Evolutionary conservation across 371 early-diverging fungal species (phyloP), one percentile per base, ranked within the genome.

Genomic region (Chytridium lagenaria): DNA sequence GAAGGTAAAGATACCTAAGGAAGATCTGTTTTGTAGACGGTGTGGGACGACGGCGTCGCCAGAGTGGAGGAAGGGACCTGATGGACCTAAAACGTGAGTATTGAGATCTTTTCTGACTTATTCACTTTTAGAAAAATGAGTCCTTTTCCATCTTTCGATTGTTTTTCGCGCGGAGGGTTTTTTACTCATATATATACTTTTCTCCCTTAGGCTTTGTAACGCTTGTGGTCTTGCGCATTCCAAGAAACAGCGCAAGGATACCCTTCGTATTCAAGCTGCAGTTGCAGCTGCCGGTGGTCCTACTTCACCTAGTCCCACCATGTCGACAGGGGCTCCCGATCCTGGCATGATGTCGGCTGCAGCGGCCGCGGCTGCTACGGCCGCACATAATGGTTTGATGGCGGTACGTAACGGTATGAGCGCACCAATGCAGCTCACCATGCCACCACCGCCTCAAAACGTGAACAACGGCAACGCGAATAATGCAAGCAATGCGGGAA

Each of bases 211-310:
- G 44, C 66, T 66, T n/a, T 66, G 66, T 44, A 66, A 79, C 51
- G 80, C 80, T 23, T 79, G 80, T 38, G 80, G 80, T 12, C 74
- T 79, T 15, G 75, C 80, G n/a, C 77, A 59, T 39, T 73, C 80
- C 7, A 79, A 79, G 59, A 77, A 77, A 71, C 73, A 73, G 44
- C 66, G 71, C 1, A 77, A 73, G 73, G 66, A 66, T 28, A 66
- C 12, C 26, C 38, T 40, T 15, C 44, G 38, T 3, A 38, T 44
- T 10, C 66, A 66, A 30, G 66, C 49, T 10, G 38, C 66, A 1
- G 30, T 33, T 3, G 10, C 19, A 19, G 66, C 66, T 2, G 66
- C 28, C 28, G 5, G n/a, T n/a, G 23, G 34, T 34, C 10, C 30
- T 34, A 34, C 36, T 23, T 55, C 55, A 16, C 55, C 23, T 26